Conservation (phyloP, 768 basidiomycete genomes). For the Rhodotorula kratochvilovae region DNA sequence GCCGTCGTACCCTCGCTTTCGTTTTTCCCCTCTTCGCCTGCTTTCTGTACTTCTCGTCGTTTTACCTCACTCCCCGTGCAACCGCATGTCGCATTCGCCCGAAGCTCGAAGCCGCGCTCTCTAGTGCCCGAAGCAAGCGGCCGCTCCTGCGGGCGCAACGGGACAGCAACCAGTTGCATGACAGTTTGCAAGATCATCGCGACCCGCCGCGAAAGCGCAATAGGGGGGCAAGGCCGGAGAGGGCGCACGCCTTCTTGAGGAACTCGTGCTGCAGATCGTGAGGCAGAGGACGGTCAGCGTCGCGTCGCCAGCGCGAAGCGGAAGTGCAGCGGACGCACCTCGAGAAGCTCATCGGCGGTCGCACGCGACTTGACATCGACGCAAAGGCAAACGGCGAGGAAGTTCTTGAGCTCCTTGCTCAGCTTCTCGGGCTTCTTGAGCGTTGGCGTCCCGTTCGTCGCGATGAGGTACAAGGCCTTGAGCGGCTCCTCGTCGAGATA, state of each 20-base stretch:
- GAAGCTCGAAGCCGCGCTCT: too few relatives aligned
- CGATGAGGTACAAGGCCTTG: constrained; percentile 86
- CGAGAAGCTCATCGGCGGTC: constrained; percentile 73
- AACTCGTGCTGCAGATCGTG: constrained; percentile 99
- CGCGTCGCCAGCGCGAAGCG: neutral
- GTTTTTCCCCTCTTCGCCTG: neutral
- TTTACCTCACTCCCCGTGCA: too few relatives aligned
- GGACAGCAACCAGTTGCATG: too few relatives aligned
- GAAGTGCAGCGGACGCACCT: constrained; percentile 54
- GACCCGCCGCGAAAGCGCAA: constrained; percentile 53
- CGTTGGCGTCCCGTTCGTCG: constrained; percentile 97
- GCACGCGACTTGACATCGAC: constrained; percentile 91
- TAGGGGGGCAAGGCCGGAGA: constrained; percentile 76
- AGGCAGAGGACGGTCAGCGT: too few relatives aligned
- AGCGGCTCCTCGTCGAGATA: constrained; percentile 78
- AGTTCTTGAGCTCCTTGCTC: constrained; percentile 87
- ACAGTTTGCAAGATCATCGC: neutral
- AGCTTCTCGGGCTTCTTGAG: constrained; percentile 91
- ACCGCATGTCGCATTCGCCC: neutral
- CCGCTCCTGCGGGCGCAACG: too few relatives aligned
- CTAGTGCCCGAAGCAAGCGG: too few relatives aligned
- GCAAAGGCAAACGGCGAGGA: constrained; percentile 94
- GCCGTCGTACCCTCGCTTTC: neutral
- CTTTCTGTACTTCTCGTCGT: neutral
- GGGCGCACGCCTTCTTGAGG: constrained; percentile 77